Evolutionary conservation across 2,329 filamentous ascomycete species (phyloP).

Genomic region (Trichoderma atroviride): DNA sequence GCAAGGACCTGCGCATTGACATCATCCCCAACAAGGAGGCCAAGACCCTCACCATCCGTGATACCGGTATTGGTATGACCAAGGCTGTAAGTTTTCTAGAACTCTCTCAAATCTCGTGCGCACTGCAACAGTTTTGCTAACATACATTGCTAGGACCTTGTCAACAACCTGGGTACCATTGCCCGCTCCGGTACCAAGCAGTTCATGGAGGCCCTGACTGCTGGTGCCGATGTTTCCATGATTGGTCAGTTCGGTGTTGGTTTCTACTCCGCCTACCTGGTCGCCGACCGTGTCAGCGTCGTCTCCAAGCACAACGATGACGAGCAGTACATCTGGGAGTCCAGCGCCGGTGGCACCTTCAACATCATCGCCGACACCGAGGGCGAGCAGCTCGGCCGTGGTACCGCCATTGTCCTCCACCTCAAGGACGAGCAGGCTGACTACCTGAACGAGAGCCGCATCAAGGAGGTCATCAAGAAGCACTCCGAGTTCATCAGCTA

Average conservation of each 20-base stretch:
- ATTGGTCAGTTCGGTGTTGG: constrained; percentile 99
- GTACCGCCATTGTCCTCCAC: constrained; percentile 97
- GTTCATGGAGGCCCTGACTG: constrained; percentile 99
- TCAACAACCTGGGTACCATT: constrained; percentile 99
- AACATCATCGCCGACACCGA: constrained; percentile 88
- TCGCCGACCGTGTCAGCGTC: constrained; percentile 94
- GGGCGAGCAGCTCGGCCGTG: constrained; percentile 86
- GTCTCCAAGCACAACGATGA: constrained; percentile 99
- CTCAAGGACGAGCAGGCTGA: constrained; percentile 99
- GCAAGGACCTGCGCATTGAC: constrained; percentile 98
- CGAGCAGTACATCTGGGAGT: constrained; percentile 99
- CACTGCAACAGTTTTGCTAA: constrained; percentile 11
- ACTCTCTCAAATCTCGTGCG: neutral
- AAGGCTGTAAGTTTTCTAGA: constrained; percentile 78
- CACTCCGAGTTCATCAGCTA: constrained; percentile 99
- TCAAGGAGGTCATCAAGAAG: constrained; percentile 99
- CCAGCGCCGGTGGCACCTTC: constrained; percentile 95
- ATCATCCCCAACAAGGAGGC: constrained; percentile 97
- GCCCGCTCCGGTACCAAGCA: constrained; percentile 99
- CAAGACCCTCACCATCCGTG: constrained; percentile 96
- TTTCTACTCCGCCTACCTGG: constrained; percentile 99
- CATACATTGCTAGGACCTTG: constrained; percentile 69
- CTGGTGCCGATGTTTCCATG: constrained; percentile 99
- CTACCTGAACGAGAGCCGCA: constrained; percentile 97
- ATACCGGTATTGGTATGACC: constrained; percentile 99